Conservation (phyloP, 176 grass and related monocot species). For the Carex parvula region DNA sequence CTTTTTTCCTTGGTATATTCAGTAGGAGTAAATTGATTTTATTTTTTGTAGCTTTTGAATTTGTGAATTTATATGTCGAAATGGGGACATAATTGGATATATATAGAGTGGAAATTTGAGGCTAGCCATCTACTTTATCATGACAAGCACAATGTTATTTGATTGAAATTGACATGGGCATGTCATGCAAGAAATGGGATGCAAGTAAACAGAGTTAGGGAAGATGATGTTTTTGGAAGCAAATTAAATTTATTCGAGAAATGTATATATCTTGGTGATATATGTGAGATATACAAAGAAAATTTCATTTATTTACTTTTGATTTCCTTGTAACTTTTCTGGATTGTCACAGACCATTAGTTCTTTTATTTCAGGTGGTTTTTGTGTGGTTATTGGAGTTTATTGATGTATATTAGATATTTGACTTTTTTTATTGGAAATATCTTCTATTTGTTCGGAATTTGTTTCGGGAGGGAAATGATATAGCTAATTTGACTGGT, state of each 20-base stretch:
- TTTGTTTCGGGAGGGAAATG: neutral
- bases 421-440: neutral
- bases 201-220: neutral
- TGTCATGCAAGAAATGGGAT: constrained; percentile 5
- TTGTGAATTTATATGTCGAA: neutral
- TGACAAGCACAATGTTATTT: neutral
- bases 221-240: neutral
- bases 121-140: neutral
- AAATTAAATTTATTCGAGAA: constrained; percentile 10
- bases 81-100: constrained; percentile 4
- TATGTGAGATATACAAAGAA: constrained; percentile 18
- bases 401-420: constrained; percentile 8
- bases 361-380: constrained; percentile 31
- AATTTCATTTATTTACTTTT: neutral
- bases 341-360: constrained; percentile 13
- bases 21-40: constrained; percentile 12
- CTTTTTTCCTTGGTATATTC: neutral
- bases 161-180: constrained; percentile 10
- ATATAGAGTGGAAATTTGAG: constrained; percentile 12
- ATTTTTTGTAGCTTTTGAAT: neutral
- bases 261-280: constrained; percentile 23
- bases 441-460: neutral
- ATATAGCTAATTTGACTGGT: neutral
- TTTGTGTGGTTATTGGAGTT: neutral
- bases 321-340: constrained; percentile 3